Percentiles rank a stretch among this genome's conserved stretches.
phyloP scores from a whole-genome alignment of 306 rosid species.

The Albizia julibrissin region DNA sequence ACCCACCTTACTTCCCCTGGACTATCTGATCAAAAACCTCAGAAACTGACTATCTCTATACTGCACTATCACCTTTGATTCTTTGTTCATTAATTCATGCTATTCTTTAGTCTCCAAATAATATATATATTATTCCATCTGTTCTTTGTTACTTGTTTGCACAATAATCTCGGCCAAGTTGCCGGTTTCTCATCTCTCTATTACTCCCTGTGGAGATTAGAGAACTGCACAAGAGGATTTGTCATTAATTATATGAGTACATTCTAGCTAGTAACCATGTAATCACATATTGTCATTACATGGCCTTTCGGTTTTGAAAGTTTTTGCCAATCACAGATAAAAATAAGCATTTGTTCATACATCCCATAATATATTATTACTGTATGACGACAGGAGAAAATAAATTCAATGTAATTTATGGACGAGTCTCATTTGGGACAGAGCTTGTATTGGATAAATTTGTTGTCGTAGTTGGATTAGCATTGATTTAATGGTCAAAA shows the following conservation, averaged over 20 bases:
- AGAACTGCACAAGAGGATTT: background rate
- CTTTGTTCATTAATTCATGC: background rate
- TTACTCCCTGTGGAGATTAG: background rate
- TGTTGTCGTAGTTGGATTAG: background rate
- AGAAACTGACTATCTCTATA: background rate
- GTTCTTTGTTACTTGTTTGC: background rate
- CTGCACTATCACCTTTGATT: background rate
- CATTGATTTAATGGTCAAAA: background rate
- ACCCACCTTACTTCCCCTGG: background rate
- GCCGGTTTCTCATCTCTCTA: background rate
- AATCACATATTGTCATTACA: background rate
- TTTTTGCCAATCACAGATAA: background rate
- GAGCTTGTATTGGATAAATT: background rate
- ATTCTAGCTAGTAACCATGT: background rate
- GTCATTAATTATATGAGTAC: background rate
- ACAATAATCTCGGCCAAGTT: background rate
- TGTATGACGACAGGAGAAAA: background rate
- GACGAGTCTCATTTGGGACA: background rate
- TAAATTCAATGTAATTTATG: background rate
- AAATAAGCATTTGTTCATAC: background rate
- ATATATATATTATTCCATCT: background rate
- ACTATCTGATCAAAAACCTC: background rate
- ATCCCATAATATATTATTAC: background rate
- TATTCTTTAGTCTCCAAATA: constrained; percentile 9
- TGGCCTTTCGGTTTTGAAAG: background rate